Conservation (phyloP, 345 rosid genomes). For the Eucalyptus grandis region DNA sequence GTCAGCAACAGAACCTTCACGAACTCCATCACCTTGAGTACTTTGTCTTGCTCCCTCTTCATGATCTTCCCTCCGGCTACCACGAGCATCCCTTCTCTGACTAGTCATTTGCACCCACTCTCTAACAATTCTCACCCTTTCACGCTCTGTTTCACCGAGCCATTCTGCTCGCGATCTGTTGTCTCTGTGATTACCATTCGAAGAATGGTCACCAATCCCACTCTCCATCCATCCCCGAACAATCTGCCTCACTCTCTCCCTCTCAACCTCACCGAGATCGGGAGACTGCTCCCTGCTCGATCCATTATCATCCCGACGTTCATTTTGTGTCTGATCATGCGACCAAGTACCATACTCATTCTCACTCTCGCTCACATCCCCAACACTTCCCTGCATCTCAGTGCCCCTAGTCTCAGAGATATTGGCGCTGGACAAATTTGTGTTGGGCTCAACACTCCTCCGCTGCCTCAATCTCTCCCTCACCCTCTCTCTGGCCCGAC, state of each 20-base stretch:
- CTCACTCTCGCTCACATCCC: slow-evolving; percentile 73
- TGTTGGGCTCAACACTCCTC: slow-evolving; percentile 42
- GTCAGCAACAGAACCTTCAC: slow-evolving; percentile 40
- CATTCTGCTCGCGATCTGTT: slow-evolving; percentile 73
- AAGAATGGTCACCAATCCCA: slow-evolving; percentile 56
- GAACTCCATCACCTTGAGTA: slow-evolving; percentile 37
- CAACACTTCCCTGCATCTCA: slow-evolving; percentile 63
- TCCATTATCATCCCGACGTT: slow-evolving; percentile 32
- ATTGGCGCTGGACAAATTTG: slow-evolving; percentile 29
- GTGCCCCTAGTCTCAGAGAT: slow-evolving; percentile 48
- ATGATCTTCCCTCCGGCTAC: slow-evolving; percentile 56
- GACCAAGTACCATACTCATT: slow-evolving; percentile 80
- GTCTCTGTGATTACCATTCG: slow-evolving; percentile 48
- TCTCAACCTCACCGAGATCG: slow-evolving; percentile 86
- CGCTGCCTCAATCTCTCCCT: slow-evolving; percentile 79
- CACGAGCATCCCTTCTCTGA: slow-evolving; percentile 80
- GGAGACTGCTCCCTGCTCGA: slow-evolving; percentile 94
- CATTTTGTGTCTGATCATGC: slow-evolving; percentile 47
- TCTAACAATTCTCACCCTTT: slow-evolving; percentile 94
- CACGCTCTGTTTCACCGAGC: slow-evolving; percentile 97
- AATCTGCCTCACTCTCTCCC: slow-evolving; percentile 96
- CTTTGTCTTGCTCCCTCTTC: slow-evolving; percentile 1
- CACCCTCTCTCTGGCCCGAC: slow-evolving; percentile 73
- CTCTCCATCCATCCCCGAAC: slow-evolving; percentile 92
- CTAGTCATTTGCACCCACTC: slow-evolving; percentile 97